Conservation (phyloP, 805 yeast genomes). For the Soucietia sequanensis region DNA sequence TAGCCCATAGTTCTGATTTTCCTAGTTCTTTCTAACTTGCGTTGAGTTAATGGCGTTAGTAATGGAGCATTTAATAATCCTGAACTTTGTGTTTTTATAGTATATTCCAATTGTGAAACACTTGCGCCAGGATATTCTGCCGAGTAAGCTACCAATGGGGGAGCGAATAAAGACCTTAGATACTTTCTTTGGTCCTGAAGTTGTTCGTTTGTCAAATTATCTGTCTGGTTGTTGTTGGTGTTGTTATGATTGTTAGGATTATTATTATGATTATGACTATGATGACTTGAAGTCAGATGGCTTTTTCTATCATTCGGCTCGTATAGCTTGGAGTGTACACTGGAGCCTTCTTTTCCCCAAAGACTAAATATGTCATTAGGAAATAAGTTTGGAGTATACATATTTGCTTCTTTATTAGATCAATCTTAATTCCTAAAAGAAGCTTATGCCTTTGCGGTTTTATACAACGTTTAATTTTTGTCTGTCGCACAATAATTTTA, state of each 20-base stretch:
- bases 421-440: no score
- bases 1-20: conserved; percentile 35
- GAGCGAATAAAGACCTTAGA: conserved; percentile 37
- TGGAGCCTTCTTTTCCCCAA: conserved; percentile 27
- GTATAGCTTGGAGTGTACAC: conserved; percentile 1
- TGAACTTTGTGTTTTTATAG: conserved; percentile 11
- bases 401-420: no score
- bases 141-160: conserved; percentile 55
- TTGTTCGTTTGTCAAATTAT: conserved; percentile 8
- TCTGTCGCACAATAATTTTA: no score
- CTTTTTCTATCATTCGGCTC: no score
- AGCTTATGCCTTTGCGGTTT: no score
- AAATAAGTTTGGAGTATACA: conserved; percentile 50
- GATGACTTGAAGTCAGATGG: neutral
- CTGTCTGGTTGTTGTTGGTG: conserved; percentile 3
- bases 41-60: conserved; percentile 18
- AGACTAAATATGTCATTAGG: conserved; percentile 45
- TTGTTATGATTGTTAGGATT: no score
- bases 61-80: conserved; percentile 7
- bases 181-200: conserved; percentile 18
- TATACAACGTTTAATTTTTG: no score
- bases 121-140: conserved; percentile 39
- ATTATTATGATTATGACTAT: conserved; percentile 3
- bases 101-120: conserved; percentile 15
- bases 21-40: conserved; percentile 21